These are phyloP conservation scores for Pisolithus orientalis DNA, from an alignment of 768 basidiomycete species.

Conservation along the genomic window DNA sequence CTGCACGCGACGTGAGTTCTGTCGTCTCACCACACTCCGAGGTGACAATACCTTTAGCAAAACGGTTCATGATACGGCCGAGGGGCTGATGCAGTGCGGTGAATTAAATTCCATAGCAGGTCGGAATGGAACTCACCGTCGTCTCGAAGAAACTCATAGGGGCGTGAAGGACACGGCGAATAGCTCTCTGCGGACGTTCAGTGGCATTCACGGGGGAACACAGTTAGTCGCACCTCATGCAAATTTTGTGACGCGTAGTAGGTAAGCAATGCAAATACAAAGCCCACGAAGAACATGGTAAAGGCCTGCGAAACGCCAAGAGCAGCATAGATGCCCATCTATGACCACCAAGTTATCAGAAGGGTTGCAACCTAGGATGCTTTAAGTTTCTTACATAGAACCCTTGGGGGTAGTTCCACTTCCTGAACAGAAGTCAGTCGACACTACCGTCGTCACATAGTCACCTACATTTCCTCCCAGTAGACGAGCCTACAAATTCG, in stretches of 20 bases:
- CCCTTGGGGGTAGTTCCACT: slow-evolving; percentile 52
- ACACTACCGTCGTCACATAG: neutral
- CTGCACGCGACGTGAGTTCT: slow-evolving; percentile 16
- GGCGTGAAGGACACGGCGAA: slow-evolving; percentile 68
- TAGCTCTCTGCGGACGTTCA: slow-evolving; percentile 38
- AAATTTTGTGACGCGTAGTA: slow-evolving; percentile 69
- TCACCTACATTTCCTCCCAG: slow-evolving; percentile 44
- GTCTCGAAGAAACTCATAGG: slow-evolving; percentile 89
- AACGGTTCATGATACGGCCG: slow-evolving; percentile 86
- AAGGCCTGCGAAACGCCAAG: neutral
- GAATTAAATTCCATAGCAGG: neutral
- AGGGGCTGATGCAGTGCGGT: slow-evolving; percentile 43
- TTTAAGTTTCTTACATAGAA: slow-evolving; percentile 55
- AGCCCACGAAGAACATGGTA: slow-evolving; percentile 38
- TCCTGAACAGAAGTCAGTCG: slow-evolving; percentile 4
- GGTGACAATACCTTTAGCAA: slow-evolving; percentile 58
- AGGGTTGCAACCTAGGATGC: neutral
- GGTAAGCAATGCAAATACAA: slow-evolving; percentile 54
- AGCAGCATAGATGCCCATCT: neutral
- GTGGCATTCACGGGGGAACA: too few relatives aligned
- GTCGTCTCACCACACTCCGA: neutral
- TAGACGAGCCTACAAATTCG: slow-evolving; percentile 60
- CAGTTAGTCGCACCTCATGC: slow-evolving; percentile 27
- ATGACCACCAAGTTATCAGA: neutral
- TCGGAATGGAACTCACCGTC: slow-evolving; percentile 32